Evolutionary conservation across 441 rosid genomes (phyloP).

Genomic region (Eutrema salsugineum): DNA sequence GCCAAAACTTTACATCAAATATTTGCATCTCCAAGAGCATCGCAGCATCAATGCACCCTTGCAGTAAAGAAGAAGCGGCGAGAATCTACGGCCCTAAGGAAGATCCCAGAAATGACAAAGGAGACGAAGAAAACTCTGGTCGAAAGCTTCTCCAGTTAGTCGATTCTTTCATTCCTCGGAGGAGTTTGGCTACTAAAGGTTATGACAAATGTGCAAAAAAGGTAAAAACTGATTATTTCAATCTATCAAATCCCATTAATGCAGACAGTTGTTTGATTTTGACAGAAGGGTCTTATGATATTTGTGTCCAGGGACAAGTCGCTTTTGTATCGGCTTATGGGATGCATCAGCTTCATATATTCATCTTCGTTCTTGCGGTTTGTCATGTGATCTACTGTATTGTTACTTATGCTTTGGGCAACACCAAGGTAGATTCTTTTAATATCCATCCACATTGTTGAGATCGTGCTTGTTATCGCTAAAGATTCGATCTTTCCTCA

Average conservation of each 20-base stretch:
- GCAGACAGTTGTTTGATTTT: neutral
- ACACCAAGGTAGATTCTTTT: conserved; percentile 44
- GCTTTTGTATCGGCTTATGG: conserved; percentile 56
- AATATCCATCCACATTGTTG: neutral
- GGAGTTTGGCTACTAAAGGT: conserved; percentile 47
- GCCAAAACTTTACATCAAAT: conserved; percentile 32
- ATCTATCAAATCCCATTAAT: neutral
- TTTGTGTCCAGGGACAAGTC: conserved; percentile 46
- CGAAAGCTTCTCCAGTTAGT: conserved; percentile 52
- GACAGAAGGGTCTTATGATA: neutral
- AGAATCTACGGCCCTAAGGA: neutral
- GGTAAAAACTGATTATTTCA: conserved; percentile 39
- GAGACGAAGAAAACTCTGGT: conserved; percentile 16
- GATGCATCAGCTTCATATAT: conserved; percentile 60
- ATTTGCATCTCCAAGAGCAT: conserved; percentile 41
- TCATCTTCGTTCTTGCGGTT: conserved; percentile 57
- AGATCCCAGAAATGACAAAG: neutral
- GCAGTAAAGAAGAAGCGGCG: neutral
- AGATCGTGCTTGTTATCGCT: neutral
- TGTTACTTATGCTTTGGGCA: conserved; percentile 54
- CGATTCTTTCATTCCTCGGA: conserved; percentile 42
- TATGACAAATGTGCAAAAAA: conserved; percentile 47
- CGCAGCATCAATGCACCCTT: conserved; percentile 56
- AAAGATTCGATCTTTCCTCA: neutral
- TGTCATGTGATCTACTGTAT: conserved; percentile 55